A percentile compares a stretch with the other conserved stretches of the same genome.
These are phyloP conservation scores for Cladosporium austrohemisphaericum DNA, from an alignment of 2,329 filamentous ascomycete species.

Conservation along the genomic window DNA sequence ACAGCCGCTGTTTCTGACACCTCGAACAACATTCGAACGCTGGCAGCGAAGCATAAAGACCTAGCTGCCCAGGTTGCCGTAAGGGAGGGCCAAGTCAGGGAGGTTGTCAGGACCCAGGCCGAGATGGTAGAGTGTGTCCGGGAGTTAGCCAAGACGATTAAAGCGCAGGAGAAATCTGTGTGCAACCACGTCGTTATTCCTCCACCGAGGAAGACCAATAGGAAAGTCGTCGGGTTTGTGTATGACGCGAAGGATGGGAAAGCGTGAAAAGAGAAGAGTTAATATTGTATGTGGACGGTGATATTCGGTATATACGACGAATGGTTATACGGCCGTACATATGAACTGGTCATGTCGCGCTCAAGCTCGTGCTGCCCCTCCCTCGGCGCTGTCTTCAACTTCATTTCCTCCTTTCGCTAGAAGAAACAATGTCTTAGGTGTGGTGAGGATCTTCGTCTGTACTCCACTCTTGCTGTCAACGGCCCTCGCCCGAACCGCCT, in stretches of 20 bases:
- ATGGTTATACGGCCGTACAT: constrained; percentile 1
- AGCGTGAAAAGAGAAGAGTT: not conserved
- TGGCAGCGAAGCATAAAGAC: constrained; percentile 11
- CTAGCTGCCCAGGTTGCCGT: constrained; percentile 22
- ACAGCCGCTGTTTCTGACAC: constrained; percentile 15
- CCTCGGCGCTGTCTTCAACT: not conserved
- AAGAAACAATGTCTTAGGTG: constrained; percentile 4
- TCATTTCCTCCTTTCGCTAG: constrained; percentile 13
- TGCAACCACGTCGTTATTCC: constrained; percentile 31
- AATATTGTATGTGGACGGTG: not conserved
- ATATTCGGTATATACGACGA: constrained; percentile 6
- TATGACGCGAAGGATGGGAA: constrained; percentile 27
- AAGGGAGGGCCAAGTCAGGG: constrained; percentile 24
- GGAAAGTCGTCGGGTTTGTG: constrained; percentile 31
- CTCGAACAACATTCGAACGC: constrained; percentile 12
- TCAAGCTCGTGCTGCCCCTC: not conserved
- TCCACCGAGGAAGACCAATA: constrained; percentile 30
- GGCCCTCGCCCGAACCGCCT: not conserved
- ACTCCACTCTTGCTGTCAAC: constrained; percentile 4
- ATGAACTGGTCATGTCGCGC: not conserved
- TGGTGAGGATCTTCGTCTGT: constrained; percentile 6
- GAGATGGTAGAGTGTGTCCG: constrained; percentile 27
- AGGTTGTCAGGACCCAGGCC: constrained; percentile 21
- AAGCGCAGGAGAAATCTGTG: constrained; percentile 18
- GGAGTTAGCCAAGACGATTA: constrained; percentile 23